Conservation (phyloP, 106 monocot genomes). For the Dioscorea alata region DNA sequence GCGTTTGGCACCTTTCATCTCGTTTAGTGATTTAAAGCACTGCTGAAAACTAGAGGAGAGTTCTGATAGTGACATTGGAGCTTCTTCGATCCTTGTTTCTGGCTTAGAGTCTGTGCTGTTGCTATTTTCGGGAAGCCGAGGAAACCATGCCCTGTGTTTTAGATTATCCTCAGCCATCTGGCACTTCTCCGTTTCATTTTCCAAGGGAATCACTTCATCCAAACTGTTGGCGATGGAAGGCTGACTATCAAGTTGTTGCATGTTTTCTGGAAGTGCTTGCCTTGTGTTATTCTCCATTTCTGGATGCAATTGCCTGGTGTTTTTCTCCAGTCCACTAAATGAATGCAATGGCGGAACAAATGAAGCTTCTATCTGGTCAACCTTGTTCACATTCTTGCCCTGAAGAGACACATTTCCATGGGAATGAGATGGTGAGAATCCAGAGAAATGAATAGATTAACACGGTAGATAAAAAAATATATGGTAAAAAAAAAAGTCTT, state of each 20-base stretch:
- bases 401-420: constrained; percentile 2
- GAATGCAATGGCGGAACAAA: constrained; percentile 77
- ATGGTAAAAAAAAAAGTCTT: background rate
- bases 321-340: constrained; percentile 27
- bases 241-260: background rate
- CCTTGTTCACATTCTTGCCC: constrained; percentile 38
- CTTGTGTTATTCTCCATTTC: background rate
- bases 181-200: constrained; percentile 15
- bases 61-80: constrained; percentile 37
- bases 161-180: constrained; percentile 3
- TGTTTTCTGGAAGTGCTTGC: background rate
- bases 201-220: constrained; percentile 58
- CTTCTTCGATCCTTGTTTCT: constrained; percentile 7
- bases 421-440: background rate
- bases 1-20: constrained; percentile 15
- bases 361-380: constrained; percentile 72
- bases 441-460: background rate
- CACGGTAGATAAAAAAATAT: no score
- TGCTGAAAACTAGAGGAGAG: constrained; percentile 54
- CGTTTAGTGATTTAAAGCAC: constrained; percentile 36
- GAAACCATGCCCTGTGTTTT: constrained; percentile 13
- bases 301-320: background rate
- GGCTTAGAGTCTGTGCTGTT: background rate
- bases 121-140: constrained; percentile 8
- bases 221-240: background rate